Evolutionary conservation across 2,329 filamentous ascomycete genomes (phyloP).

Genomic region (Aspergillus neoniger): DNA sequence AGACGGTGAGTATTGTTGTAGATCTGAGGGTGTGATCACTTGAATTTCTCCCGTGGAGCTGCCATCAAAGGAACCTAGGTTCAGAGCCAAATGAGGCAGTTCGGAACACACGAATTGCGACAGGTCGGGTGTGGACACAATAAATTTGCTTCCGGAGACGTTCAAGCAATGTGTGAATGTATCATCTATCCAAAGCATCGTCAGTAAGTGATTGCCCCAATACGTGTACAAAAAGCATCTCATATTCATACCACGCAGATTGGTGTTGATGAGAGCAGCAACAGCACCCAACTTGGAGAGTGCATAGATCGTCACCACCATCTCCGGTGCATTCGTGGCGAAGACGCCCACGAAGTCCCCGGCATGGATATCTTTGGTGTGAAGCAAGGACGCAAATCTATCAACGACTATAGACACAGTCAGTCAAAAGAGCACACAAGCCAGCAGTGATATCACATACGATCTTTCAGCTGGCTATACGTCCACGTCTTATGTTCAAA

Average conservation of each 20-base stretch:
- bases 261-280: conserved; percentile 50
- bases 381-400: conserved; percentile 46
- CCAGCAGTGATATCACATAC: conserved; percentile 37
- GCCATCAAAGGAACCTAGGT: conserved; percentile 40
- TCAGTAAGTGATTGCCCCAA: background rate
- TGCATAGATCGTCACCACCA: conserved; percentile 48
- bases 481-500: conserved; percentile 53
- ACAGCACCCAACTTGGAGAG: conserved; percentile 51
- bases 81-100: conserved; percentile 41
- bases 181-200: conserved; percentile 33
- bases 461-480: conserved; percentile 47
- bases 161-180: conserved; percentile 50
- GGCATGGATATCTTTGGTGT: conserved; percentile 37
- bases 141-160: conserved; percentile 43
- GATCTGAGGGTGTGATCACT: conserved; percentile 25
- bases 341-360: conserved; percentile 51
- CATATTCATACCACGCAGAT: conserved; percentile 43
- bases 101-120: conserved; percentile 37
- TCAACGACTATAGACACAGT: conserved; percentile 41
- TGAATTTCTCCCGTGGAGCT: conserved; percentile 26
- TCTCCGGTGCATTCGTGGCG: conserved; percentile 53
- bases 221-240: too few species aligned
- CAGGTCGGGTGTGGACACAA: conserved; percentile 50
- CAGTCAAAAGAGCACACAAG: background rate
- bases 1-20: conserved; percentile 29